A percentile compares a stretch with the other conserved stretches of the same genome.
phyloP scores from a whole-genome alignment of 2,329 filamentous ascomycete species.

The Trichoderma cornu-damae region DNA sequence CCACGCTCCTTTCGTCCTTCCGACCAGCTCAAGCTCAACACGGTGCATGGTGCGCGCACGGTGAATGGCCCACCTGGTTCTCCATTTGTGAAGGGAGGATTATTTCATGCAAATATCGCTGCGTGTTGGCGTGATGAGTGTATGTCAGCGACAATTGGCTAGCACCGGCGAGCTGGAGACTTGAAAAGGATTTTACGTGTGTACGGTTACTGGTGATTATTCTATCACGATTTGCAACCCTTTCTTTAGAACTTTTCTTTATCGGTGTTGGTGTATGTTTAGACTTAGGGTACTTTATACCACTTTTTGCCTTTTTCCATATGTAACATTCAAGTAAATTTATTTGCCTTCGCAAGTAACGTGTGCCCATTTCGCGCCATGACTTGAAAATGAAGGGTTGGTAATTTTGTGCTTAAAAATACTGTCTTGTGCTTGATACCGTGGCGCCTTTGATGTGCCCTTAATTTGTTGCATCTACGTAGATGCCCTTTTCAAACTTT shows the following conservation, averaged over 20 bases:
- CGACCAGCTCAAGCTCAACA: conserved; percentile 13
- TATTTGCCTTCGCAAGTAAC: not conserved
- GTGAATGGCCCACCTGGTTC: not conserved
- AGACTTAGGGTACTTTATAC: conserved; percentile 16
- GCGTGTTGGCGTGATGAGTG: not conserved
- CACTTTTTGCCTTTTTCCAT: conserved; percentile 11
- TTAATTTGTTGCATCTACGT: conserved; percentile 25
- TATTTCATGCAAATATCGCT: not conserved
- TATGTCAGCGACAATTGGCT: not conserved
- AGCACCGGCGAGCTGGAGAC: not conserved
- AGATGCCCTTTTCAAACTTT: conserved; percentile 69
- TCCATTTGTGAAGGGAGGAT: not conserved
- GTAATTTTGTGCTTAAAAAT: not conserved
- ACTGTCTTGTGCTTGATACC: not conserved
- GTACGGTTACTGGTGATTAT: conserved; percentile 17
- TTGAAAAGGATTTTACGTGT: conserved; percentile 16
- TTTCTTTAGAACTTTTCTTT: conserved; percentile 15
- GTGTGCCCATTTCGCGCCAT: not conserved
- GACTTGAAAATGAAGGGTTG: not conserved
- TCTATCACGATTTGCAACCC: conserved; percentile 18
- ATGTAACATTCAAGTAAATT: not conserved
- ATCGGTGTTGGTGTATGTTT: conserved; percentile 18
- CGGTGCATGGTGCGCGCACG: conserved; percentile 7
- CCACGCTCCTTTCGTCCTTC: conserved; percentile 15
- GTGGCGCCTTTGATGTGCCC: not conserved